Evolutionary conservation across 2,329 filamentous ascomycete genomes (phyloP), one percentile per base, ranked within the genome.

Genomic region (Mycosphaerella sp.): DNA sequence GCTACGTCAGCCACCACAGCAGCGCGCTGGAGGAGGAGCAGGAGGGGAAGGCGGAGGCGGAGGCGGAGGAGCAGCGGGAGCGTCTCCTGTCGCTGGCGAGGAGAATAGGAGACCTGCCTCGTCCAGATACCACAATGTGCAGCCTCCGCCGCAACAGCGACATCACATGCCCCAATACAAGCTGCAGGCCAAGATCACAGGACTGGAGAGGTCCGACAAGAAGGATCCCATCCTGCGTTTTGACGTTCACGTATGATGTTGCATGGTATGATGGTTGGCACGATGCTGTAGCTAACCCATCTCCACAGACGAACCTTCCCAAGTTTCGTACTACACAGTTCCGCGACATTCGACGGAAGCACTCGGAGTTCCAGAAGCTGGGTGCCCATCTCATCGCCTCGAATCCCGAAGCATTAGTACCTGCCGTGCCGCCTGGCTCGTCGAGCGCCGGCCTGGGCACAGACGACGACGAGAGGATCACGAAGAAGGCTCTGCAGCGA

Each of bases 311-410:
- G 59, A 98, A 98, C 71, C 85, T 98, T n/a, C 90, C 91, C 47
- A 91, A 91, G 62, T 98, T 96, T 71, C 83, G 93, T 63, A 98
- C 93, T 0, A 98, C 93, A 4, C 93, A 98, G 70, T 98, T 96
- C 73, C 89, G 93, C 66, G 93, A 98, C 71, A 89, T 98, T 59
- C 87, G 93, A 62, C 87, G 93, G 54, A 85, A 94, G 55, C 93
- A 98, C 71, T 89, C 88, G 42, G 93, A 98, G 68, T 98, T 98
- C 64, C 79, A 88, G 58, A 98, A 97, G 71, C 84, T 98, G n/a
- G 89, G 87, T 50, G 87, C 95, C 53, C 93, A 98, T 70, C 77
- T 98, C 51, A 89, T 96, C 68, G 96, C 91, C 18, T 90, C 91
- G n/a, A 97, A 97, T 65, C 93, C 93, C 3, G 93, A 98, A 70